Conservation (phyloP, 139 green algal genomes). For the Chlamydomonas asymmetrica region DNA sequence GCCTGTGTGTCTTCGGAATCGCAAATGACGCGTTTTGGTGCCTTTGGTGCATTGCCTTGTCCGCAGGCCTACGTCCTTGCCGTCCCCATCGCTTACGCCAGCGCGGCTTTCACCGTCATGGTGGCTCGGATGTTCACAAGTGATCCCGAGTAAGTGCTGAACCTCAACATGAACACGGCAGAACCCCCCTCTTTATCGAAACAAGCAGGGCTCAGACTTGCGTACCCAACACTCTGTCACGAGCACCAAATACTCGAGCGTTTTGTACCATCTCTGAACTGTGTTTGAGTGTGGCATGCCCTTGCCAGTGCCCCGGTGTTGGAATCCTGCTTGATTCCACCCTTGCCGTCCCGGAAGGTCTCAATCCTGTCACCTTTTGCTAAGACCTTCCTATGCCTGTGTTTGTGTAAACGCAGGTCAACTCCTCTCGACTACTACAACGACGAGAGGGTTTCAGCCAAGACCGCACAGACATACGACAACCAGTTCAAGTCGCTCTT, state of each 20-base stretch:
- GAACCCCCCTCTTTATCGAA: neutral
- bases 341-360: neutral
- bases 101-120: conserved; percentile 1
- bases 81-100: conserved; percentile 10
- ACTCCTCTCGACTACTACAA: conserved; percentile 4
- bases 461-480: conserved; percentile 4
- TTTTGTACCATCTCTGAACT: neutral
- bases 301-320: no score
- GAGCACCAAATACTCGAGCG: neutral
- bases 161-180: neutral
- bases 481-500: conserved; percentile 27
- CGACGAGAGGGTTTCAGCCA: neutral
- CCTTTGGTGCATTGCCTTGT: neutral
- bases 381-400: neutral
- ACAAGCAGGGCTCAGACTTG: neutral
- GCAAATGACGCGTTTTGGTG: no score
- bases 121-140: neutral
- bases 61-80: conserved; percentile 17
- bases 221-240: neutral
- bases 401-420: neutral
- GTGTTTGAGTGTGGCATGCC: neutral
- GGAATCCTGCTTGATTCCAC: neutral
- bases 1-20: no score
- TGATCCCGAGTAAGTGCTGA: conserved; percentile 11
- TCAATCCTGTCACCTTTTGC: neutral